phyloP scores from a whole-genome alignment of 805 yeast species.

The Candida tammaniensis region DNA sequence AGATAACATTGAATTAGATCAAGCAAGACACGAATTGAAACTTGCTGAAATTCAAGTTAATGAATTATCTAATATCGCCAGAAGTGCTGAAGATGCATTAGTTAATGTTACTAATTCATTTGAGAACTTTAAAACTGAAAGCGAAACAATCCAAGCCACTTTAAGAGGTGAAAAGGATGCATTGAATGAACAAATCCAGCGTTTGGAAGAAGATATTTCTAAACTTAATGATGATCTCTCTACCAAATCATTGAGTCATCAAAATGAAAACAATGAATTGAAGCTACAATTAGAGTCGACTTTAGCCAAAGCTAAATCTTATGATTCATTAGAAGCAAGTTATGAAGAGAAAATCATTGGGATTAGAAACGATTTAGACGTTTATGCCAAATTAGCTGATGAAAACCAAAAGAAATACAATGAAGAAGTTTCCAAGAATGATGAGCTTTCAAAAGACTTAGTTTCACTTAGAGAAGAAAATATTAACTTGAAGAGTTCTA shows the following conservation, averaged over 20 bases:
- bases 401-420: slow-evolving; percentile 56
- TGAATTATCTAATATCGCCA: slow-evolving; percentile 62
- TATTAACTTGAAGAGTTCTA: slow-evolving; percentile 14
- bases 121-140: slow-evolving; percentile 34
- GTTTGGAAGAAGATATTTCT: slow-evolving; percentile 20
- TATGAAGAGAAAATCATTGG: slow-evolving; percentile 28
- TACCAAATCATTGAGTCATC: slow-evolving; percentile 17
- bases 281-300: slow-evolving; percentile 21
- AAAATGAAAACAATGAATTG: slow-evolving; percentile 24
- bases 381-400: slow-evolving; percentile 46
- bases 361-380: slow-evolving; percentile 27
- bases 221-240: slow-evolving; percentile 22
- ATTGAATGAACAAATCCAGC: slow-evolving; percentile 18
- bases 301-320: slow-evolving; percentile 29
- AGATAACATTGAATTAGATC: slow-evolving; percentile 12
- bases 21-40: slow-evolving; percentile 42
- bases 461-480: slow-evolving; percentile 17
- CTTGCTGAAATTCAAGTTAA: slow-evolving; percentile 55
- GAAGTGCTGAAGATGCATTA: slow-evolving; percentile 66
- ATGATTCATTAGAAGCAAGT: slow-evolving; percentile 30
- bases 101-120: slow-evolving; percentile 51
- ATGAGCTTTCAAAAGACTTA: slow-evolving; percentile 42
- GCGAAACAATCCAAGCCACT: slow-evolving; percentile 18
- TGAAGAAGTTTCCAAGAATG: slow-evolving; percentile 52
- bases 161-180: slow-evolving; percentile 24